These are phyloP conservation scores for Suaeda aralocaspica DNA, from an alignment of 148 eudicot genomes.

Conservation along the genomic window DNA sequence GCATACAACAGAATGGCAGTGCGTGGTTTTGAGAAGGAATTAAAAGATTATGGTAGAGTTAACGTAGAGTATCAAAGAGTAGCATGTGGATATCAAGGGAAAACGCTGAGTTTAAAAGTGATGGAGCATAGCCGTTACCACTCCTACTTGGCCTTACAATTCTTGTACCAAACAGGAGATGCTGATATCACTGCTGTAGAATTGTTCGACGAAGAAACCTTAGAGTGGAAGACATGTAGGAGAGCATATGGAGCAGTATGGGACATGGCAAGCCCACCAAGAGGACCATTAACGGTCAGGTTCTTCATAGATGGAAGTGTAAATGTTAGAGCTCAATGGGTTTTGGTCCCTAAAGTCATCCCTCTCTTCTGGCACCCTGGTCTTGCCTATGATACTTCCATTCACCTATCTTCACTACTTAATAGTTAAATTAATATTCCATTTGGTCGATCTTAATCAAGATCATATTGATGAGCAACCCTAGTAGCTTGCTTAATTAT, in stretches of 20 bases:
- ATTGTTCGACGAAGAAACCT: slow-evolving; percentile 49
- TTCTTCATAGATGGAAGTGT: slow-evolving; percentile 37
- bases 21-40: slow-evolving; percentile 32
- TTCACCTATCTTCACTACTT: background rate
- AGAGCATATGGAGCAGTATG: slow-evolving; percentile 58
- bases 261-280: slow-evolving; percentile 58
- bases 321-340: slow-evolving; percentile 27
- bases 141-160: slow-evolving; percentile 39
- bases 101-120: slow-evolving; percentile 44
- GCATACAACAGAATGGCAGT: slow-evolving; percentile 51
- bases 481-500: too few relatives aligned
- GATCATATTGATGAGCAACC: background rate
- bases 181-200: slow-evolving; percentile 45
- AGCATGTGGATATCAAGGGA: slow-evolving; percentile 44
- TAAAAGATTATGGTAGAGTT: slow-evolving; percentile 50
- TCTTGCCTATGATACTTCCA: slow-evolving; percentile 31
- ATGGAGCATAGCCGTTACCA: slow-evolving; percentile 42
- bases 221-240: slow-evolving; percentile 56
- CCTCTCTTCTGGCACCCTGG: slow-evolving; percentile 44
- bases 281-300: slow-evolving; percentile 37
- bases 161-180: slow-evolving; percentile 41
- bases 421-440: too few relatives aligned
- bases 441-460: background rate
- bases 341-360: slow-evolving; percentile 27
- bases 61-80: slow-evolving; percentile 47